Percentiles rank a stretch among this genome's conserved stretches.
phyloP scores from a whole-genome alignment of 179 eudicot species.

The Pouteria campechiana region DNA sequence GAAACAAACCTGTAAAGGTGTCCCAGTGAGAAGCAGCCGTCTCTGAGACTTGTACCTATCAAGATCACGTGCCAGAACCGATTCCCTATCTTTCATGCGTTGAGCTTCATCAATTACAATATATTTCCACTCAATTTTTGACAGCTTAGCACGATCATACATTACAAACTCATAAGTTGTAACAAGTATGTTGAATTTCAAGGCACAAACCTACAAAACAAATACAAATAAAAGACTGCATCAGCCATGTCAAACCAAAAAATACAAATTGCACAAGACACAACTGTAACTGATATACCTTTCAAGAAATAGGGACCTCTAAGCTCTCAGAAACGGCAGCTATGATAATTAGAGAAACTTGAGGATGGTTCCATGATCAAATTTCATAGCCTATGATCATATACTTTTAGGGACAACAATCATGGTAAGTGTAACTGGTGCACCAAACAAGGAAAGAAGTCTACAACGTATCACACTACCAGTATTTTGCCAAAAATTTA shows the following conservation, averaged over 20 bases:
- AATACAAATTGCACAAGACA: too few species aligned
- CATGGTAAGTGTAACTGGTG: too few species aligned
- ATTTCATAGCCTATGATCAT: too few species aligned
- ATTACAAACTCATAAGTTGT: slow-evolving; percentile 96
- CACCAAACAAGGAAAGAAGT: too few species aligned
- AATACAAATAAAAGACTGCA: neutral
- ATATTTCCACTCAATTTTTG: slow-evolving; percentile 93
- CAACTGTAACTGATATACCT: too few species aligned
- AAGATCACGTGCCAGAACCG: slow-evolving; percentile 94
- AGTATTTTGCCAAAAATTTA: too few species aligned
- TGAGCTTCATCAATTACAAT: slow-evolving; percentile 98
- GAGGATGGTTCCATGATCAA: too few species aligned
- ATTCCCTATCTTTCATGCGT: slow-evolving; percentile 97
- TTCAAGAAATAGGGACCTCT: too few species aligned
- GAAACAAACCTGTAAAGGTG: slow-evolving; percentile 79
- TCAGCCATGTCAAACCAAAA: slow-evolving; percentile 1
- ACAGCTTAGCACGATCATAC: slow-evolving; percentile 90
- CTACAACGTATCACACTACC: too few species aligned
- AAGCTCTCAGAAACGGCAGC: too few species aligned
- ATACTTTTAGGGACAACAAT: too few species aligned
- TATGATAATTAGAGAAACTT: too few species aligned
- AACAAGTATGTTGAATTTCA: slow-evolving; percentile 97
- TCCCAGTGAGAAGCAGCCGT: slow-evolving; percentile 94
- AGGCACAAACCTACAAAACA: slow-evolving; percentile 48
- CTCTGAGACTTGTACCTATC: slow-evolving; percentile 96